A percentile compares a stretch with the other conserved stretches of the same genome.
Evolutionary conservation across 306 rosid species (phyloP).

Genomic region (Geum urbanum): DNA sequence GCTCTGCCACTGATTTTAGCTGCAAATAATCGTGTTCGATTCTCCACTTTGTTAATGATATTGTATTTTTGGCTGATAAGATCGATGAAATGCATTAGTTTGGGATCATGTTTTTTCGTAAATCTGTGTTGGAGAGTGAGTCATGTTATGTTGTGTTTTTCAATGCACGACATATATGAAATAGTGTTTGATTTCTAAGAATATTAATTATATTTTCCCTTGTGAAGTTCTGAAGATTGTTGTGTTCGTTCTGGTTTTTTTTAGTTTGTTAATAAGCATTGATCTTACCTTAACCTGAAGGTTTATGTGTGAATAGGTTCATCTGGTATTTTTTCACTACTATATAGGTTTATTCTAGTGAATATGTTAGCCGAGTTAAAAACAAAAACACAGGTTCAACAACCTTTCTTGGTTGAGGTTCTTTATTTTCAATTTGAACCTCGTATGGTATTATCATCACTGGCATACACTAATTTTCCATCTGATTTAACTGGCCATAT

Average conservation of each 20-base stretch:
- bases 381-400: not conserved
- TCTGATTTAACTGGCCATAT: not conserved
- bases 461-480: not conserved
- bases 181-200: no score
- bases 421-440: not conserved
- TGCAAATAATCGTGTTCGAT: no score
- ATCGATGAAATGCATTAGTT: not conserved
- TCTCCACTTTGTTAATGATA: no score
- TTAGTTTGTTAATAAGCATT: not conserved
- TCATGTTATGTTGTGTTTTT: not conserved
- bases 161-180: no score
- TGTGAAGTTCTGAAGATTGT: not conserved
- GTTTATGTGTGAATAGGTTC: not conserved
- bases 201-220: no score
- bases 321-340: not conserved
- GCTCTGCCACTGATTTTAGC: no score
- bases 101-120: not conserved
- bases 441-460: not conserved
- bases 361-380: not conserved
- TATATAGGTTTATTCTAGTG: not conserved
- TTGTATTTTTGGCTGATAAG: no score
- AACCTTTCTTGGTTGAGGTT: not conserved
- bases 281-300: no score
- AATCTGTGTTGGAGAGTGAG: not conserved
- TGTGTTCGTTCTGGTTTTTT: not conserved